A percentile compares a stretch with the other conserved stretches of the same genome.
Conservation (phyloP, 2,329 filamentous ascomycete species). For the Claviceps sp. region DNA sequence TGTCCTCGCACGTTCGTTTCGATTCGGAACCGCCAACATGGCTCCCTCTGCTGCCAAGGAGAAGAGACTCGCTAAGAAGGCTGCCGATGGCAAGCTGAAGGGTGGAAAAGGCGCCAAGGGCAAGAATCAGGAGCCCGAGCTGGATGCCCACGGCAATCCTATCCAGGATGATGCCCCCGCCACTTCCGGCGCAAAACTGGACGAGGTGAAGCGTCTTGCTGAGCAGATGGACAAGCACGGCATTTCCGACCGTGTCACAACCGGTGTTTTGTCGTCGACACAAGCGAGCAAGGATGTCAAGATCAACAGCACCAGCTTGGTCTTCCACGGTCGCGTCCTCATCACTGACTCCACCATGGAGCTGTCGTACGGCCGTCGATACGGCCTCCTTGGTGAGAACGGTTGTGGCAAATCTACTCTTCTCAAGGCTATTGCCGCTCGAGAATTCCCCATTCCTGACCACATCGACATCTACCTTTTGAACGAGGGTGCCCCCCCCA, state of each 20-base stretch:
- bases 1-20: constrained; percentile 6
- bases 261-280: constrained; percentile 84
- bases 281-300: constrained; percentile 85
- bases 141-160: constrained; percentile 49
- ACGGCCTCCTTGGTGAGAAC: constrained; percentile 95
- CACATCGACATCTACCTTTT: constrained; percentile 97
- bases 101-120: constrained; percentile 54
- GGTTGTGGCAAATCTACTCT: constrained; percentile 98
- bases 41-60: constrained; percentile 57
- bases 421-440: constrained; percentile 82
- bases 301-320: constrained; percentile 82
- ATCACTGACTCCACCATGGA: constrained; percentile 91
- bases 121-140: constrained; percentile 56
- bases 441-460: constrained; percentile 91
- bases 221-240: constrained; percentile 94
- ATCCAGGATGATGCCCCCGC: constrained; percentile 49
- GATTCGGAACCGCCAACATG: constrained; percentile 32
- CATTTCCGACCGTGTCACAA: constrained; percentile 94
- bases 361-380: constrained; percentile 81
- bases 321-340: constrained; percentile 95
- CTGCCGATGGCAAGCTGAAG: constrained; percentile 66
- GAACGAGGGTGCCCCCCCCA: constrained; percentile 89
- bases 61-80: constrained; percentile 59
- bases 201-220: constrained; percentile 74
- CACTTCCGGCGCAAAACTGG: constrained; percentile 58